Evolutionary conservation across 2,329 filamentous ascomycete species (phyloP).

Genomic region (Pseudogymnoascus sp.): DNA sequence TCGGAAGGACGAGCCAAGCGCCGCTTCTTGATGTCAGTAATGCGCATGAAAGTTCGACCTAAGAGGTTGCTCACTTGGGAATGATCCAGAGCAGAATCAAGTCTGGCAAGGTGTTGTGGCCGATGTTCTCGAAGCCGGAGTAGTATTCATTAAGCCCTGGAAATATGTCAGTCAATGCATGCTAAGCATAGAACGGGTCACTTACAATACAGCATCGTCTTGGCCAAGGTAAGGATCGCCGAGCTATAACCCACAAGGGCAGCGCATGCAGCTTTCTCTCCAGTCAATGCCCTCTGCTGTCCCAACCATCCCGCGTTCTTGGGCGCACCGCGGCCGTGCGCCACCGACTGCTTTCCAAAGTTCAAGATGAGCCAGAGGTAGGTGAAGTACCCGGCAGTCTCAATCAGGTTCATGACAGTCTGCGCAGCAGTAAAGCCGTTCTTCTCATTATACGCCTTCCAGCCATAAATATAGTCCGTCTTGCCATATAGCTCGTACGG

Average conservation of each 20-base stretch:
- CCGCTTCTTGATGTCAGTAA: constrained; percentile 40
- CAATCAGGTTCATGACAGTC: constrained; percentile 51
- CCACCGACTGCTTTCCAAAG: constrained; percentile 32
- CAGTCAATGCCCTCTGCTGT: constrained; percentile 44
- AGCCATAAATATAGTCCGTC: constrained; percentile 62
- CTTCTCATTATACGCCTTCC: constrained; percentile 50
- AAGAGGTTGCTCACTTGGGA: constrained; percentile 52
- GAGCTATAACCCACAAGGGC: constrained; percentile 53
- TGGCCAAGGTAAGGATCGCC: constrained; percentile 58
- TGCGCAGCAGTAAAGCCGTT: constrained; percentile 63
- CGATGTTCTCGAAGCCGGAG: constrained; percentile 53
- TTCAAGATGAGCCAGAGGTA: constrained; percentile 50
- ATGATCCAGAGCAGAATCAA: constrained; percentile 56
- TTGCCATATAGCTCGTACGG: constrained; percentile 61
- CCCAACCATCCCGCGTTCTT: constrained; percentile 37
- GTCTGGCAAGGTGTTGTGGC: constrained; percentile 50
- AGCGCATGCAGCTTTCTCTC: constrained; percentile 46
- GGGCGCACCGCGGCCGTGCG: constrained; percentile 25
- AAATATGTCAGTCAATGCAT: constrained; percentile 8
- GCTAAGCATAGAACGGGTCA: constrained; percentile 15
- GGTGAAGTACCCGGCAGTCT: constrained; percentile 51
- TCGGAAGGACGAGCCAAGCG: constrained; percentile 57
- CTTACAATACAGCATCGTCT: constrained; percentile 62
- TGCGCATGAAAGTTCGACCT: neutral
- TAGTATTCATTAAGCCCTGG: constrained; percentile 55